These are phyloP conservation scores for Acacia concinna DNA, from an alignment of 331 rosid genomes.

Conservation along the genomic window DNA sequence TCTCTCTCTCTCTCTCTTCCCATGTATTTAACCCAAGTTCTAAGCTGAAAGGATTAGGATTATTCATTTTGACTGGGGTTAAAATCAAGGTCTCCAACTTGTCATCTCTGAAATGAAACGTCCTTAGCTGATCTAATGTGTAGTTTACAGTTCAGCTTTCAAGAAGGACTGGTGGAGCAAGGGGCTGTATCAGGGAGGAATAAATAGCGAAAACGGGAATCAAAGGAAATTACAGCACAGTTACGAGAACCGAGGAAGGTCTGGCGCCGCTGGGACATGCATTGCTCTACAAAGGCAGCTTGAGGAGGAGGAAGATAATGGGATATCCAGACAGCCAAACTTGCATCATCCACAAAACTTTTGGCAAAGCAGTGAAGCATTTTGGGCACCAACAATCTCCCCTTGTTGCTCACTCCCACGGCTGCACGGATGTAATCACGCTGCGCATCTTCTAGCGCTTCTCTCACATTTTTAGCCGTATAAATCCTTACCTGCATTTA, in stretches of 20 bases:
- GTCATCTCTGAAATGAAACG: background rate
- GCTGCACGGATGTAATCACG: slow-evolving; percentile 68
- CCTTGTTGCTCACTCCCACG: slow-evolving; percentile 69
- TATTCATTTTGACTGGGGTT: background rate
- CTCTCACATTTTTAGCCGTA: slow-evolving; percentile 51
- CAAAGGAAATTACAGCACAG: slow-evolving; percentile 72
- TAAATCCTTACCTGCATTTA: slow-evolving; percentile 57
- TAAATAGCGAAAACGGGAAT: slow-evolving; percentile 69
- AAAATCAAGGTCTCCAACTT: background rate
- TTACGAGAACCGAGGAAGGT: slow-evolving; percentile 63
- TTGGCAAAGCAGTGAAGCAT: slow-evolving; percentile 72
- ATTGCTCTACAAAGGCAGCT: slow-evolving; percentile 66
- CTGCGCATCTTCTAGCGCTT: slow-evolving; percentile 70
- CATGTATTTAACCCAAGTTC: background rate
- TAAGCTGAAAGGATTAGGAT: background rate
- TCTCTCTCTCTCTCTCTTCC: background rate
- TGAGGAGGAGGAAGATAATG: slow-evolving; percentile 70
- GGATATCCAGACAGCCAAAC: slow-evolving; percentile 75
- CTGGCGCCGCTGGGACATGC: slow-evolving; percentile 66
- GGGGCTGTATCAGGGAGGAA: slow-evolving; percentile 46
- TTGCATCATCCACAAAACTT: slow-evolving; percentile 58
- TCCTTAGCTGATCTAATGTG: background rate
- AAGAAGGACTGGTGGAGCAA: background rate
- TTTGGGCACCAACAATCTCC: slow-evolving; percentile 71
- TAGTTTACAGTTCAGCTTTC: background rate